Percentiles rank a stretch among this genome's conserved stretches.
These are phyloP conservation scores for Zalaria obscura DNA, from an alignment of 2,329 filamentous ascomycete species.

Conservation along the genomic window DNA sequence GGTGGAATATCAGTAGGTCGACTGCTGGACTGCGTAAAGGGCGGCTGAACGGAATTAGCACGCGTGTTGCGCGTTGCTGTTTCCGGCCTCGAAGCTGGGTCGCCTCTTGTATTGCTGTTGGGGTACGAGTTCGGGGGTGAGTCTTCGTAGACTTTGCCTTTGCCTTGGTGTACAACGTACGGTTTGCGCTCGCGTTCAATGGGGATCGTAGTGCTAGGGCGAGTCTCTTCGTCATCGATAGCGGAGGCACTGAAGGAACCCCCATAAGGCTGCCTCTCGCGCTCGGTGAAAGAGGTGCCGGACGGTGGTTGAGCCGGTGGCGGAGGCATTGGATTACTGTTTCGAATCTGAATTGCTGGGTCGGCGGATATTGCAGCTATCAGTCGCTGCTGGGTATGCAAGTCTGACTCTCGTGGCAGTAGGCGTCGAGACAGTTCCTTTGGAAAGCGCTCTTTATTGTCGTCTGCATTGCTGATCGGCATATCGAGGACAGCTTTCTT, in stretches of 20 bases:
- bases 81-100: conserved; percentile 2
- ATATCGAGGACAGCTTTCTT: conserved; percentile 53
- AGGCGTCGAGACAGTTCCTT: conserved; percentile 63
- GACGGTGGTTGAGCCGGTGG: conserved; percentile 14
- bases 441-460: conserved; percentile 59
- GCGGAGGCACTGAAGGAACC: conserved; percentile 15
- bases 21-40: neutral
- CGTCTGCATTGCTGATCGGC: conserved; percentile 52
- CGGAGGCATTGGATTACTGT: conserved; percentile 17
- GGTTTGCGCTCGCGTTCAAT: conserved; percentile 54
- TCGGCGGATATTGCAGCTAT: conserved; percentile 44
- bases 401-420: conserved; percentile 47
- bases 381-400: conserved; percentile 44
- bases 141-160: conserved; percentile 41
- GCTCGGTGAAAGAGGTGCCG: conserved; percentile 16
- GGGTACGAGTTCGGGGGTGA: too few relatives aligned
- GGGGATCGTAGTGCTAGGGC: conserved; percentile 26
- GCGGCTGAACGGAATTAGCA: conserved; percentile 5
- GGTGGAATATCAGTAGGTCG: conserved; percentile 5
- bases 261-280: conserved; percentile 26
- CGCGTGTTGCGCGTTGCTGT: conserved; percentile 2
- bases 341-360: conserved; percentile 31
- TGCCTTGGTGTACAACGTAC: conserved; percentile 44
- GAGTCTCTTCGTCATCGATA: conserved; percentile 22
- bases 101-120: conserved; percentile 5